Conservation (phyloP, 495 filamentous ascomycete genomes). For the Penicillium psychrofluorescens region DNA sequence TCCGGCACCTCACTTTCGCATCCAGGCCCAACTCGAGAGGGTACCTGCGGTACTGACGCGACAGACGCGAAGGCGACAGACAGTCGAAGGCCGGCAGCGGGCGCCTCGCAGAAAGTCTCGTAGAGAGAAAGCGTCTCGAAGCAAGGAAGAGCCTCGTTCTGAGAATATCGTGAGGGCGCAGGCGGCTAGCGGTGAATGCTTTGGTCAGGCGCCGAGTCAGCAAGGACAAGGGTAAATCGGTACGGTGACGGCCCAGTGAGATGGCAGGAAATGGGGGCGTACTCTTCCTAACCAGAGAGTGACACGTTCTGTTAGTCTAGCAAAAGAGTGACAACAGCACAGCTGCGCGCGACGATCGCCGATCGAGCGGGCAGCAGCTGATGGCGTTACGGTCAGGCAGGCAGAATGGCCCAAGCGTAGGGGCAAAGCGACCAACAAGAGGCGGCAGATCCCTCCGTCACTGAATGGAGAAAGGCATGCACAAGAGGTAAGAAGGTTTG, state of each 20-base stretch:
- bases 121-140: too few species aligned
- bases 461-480: conserved; percentile 1
- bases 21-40: too few species aligned
- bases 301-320: too few species aligned
- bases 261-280: not conserved
- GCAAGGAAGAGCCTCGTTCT: too few species aligned
- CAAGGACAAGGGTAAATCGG: not conserved
- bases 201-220: not conserved
- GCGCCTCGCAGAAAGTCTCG: not conserved
- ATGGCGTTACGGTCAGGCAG: conserved; percentile 22
- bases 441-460: conserved; percentile 5
- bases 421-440: conserved; percentile 13
- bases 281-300: not conserved
- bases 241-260: not conserved
- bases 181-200: not conserved
- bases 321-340: too few species aligned
- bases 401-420: conserved; percentile 23
- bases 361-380: conserved; percentile 20
- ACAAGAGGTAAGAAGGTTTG: not conserved
- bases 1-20: too few species aligned
- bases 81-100: not conserved
- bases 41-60: too few species aligned
- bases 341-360: not conserved
- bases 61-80: not conserved
- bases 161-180: not conserved